Evolutionary conservation across 2,329 filamentous ascomycete genomes (phyloP).

Genomic region (Calonectria ilicicola): DNA sequence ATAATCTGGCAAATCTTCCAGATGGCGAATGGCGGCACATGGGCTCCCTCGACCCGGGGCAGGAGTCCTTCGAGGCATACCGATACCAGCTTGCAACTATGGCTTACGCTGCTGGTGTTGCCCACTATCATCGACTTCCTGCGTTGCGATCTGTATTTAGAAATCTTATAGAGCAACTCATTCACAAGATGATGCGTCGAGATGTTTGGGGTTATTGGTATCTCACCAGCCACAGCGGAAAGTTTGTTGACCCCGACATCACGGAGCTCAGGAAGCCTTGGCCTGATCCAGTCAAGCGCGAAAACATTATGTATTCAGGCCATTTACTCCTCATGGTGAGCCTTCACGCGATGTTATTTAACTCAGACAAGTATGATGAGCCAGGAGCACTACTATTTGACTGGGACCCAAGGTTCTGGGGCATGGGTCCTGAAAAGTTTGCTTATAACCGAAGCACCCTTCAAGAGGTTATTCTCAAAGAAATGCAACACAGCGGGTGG

Average conservation of each 20-base stretch:
- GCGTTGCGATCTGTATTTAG: neutral
- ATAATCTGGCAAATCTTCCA: neutral
- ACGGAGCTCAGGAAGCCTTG: neutral
- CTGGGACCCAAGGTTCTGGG: neutral
- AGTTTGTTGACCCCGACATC: neutral
- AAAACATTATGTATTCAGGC: neutral
- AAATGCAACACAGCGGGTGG: neutral
- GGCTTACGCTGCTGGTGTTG: neutral
- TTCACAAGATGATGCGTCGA: neutral
- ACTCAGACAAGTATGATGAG: neutral
- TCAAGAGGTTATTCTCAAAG: neutral
- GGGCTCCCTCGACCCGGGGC: neutral
- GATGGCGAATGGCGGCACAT: neutral
- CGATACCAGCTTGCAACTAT: neutral
- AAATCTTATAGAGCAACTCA: neutral
- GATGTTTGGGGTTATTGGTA: neutral
- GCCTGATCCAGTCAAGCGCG: neutral
- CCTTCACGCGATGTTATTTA: neutral
- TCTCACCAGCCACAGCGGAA: neutral
- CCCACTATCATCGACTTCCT: neutral
- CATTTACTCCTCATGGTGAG: neutral
- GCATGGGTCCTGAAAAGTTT: neutral
- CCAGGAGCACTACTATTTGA: neutral
- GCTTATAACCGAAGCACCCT: neutral
- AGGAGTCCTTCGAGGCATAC: neutral